Base-by-base conservation (phyloP, 2,329 filamentous ascomycete genomes). In the Neofusicoccum kwambonambiense region DNA sequence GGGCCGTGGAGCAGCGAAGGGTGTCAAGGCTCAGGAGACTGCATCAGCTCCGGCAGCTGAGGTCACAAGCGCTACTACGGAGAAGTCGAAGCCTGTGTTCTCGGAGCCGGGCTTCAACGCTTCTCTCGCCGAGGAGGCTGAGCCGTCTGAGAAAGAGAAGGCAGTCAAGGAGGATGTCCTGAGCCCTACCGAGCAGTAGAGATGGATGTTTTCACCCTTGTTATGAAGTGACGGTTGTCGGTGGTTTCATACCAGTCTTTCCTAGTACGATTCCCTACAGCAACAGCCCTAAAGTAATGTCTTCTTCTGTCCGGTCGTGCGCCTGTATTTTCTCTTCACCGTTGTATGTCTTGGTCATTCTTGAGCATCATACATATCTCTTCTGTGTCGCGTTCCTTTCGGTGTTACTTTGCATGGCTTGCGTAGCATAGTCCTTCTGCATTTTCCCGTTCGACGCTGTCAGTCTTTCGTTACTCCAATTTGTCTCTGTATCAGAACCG, bases 31-130 rank as follows among this genome's bases (percentile, higher is more conserved):
- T 15, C 27, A 35, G 17, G 27, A 45, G 27, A 27, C 13, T 7
- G 13, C 13, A 7, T 7, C 31, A n/a, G 31, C n/a, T 22, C 19
- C 35, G n/a, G 61, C 51, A 51, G 17, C 65, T 34, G 41, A 61
- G 17, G 58, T 50, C 17, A 34, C 65, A 22, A 19, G 37, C 2
- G 27, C 66, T 34, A 45, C 50, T 22, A 37, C 58, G 13, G 57
- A 37, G 15, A 44, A 51, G n/a, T 65, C 64, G 7, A 71, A 67
- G 56, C 68, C 69, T 27, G 9, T 70, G 17, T 73, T 74, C 52
- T 68, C 66, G 50, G 69, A 70, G 62, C 71, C 69, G 35, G 67
- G 70, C 44, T 74, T 74, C 64, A 68, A 41, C 56, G 27, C 13
- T 35, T 6, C 42, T 60, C 19, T 42, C 8, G 31, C 42, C 2